Evolutionary conservation across 257 asterid species (phyloP).

Genomic region (Lantana camara): DNA sequence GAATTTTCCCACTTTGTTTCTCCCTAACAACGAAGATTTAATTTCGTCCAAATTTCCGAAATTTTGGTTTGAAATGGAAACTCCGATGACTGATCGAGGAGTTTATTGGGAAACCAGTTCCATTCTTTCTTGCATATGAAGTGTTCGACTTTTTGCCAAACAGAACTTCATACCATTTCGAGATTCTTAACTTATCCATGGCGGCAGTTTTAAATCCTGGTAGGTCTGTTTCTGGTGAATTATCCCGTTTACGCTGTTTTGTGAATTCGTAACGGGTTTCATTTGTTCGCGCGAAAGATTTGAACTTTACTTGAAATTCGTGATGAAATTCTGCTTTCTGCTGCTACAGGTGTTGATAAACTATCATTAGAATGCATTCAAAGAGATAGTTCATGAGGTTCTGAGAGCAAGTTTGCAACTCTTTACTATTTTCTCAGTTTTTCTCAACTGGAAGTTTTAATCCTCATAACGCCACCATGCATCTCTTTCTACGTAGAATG

Average conservation of each 20-base stretch:
- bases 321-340: background rate
- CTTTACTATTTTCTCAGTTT: background rate
- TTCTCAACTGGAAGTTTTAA: constrained; percentile 83
- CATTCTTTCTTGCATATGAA: background rate
- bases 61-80: background rate
- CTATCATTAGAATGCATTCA: constrained; percentile 35
- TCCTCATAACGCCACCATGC: no score
- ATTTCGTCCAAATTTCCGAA: background rate
- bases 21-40: background rate
- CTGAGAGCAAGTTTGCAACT: constrained; percentile 21
- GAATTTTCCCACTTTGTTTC: no score
- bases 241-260: background rate
- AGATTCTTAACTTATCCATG: constrained; percentile 4
- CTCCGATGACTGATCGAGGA: background rate
- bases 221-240: background rate
- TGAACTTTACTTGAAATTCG: constrained; percentile 13
- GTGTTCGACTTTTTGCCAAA: constrained; percentile 7
- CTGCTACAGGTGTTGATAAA: constrained; percentile 44
- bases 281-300: background rate
- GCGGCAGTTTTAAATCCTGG: constrained; percentile 31
- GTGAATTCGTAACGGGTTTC: background rate
- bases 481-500: no score
- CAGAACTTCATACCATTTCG: background rate
- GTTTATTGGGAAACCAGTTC: background rate
- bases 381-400: constrained; percentile 31